phyloP scores from a whole-genome alignment of 495 filamentous ascomycete genomes.

The Pyrenopolyporus hunteri region DNA sequence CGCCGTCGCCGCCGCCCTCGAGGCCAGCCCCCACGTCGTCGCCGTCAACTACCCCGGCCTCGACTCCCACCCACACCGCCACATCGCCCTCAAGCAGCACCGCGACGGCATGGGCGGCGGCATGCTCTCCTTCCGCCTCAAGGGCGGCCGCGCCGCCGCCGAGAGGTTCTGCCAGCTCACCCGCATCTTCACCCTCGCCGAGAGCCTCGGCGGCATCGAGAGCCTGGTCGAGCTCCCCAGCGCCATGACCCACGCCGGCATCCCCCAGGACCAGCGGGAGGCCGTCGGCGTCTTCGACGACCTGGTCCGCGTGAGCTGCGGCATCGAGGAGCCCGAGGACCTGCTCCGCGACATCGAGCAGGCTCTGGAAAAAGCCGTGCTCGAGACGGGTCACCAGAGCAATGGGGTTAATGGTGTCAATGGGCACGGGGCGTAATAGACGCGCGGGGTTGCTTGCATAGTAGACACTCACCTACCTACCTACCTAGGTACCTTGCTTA shows the following conservation, averaged over 20 bases:
- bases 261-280: constrained; percentile 87
- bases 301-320: constrained; percentile 91
- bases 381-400: constrained; percentile 50
- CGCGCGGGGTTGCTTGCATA: neutral
- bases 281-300: constrained; percentile 95
- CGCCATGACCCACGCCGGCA: constrained; percentile 96
- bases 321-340: constrained; percentile 90
- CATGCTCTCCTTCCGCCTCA: constrained; percentile 96
- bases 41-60: constrained; percentile 94
- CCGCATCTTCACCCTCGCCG: constrained; percentile 89
- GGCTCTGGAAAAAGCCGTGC: constrained; percentile 78
- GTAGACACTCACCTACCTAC: no score
- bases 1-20: constrained; percentile 75
- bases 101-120: constrained; percentile 93
- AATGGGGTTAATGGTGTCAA: constrained; percentile 37
- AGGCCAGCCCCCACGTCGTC: constrained; percentile 80
- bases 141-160: constrained; percentile 84
- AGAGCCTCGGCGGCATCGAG: constrained; percentile 93
- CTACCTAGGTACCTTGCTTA: no score
- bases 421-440: constrained; percentile 14
- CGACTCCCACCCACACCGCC: constrained; percentile 81
- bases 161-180: constrained; percentile 91
- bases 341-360: constrained; percentile 81
- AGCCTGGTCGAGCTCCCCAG: constrained; percentile 87
- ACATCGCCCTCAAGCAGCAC: constrained; percentile 87